Conservation (phyloP, 1,284 basidiomycete genomes). For the Marasmius fiardii region DNA sequence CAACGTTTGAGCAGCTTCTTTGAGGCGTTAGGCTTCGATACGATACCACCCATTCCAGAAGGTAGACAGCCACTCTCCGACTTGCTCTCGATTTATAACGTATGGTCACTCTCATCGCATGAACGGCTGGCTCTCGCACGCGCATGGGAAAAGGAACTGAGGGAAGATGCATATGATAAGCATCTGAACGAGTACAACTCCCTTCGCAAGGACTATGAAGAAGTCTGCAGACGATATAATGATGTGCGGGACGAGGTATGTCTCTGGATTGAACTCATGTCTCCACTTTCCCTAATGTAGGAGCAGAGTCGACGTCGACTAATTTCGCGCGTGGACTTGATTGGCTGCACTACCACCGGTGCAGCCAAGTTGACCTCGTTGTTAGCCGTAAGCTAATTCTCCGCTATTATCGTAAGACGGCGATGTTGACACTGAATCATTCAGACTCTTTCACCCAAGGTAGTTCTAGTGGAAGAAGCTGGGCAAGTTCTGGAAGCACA, state of each 20-base stretch:
- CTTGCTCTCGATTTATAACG: constrained; percentile 21
- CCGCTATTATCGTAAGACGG: background rate
- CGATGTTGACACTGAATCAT: constrained; percentile 1
- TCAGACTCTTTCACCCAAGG: constrained; percentile 50
- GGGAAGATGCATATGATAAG: constrained; percentile 20
- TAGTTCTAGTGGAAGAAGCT: constrained; percentile 67
- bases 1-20: constrained; percentile 8
- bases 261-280: background rate
- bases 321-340: constrained; percentile 50
- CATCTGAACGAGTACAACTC: constrained; percentile 31
- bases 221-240: constrained; percentile 24
- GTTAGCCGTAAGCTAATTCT: constrained; percentile 40
- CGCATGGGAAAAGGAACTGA: constrained; percentile 27
- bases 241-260: constrained; percentile 37
- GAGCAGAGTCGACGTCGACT: constrained; percentile 40
- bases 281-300: background rate
- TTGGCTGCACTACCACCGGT: constrained; percentile 74
- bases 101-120: constrained; percentile 32
- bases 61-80: constrained; percentile 16
- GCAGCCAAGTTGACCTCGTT: constrained; percentile 61
- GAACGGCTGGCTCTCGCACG: constrained; percentile 30
- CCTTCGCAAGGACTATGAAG: constrained; percentile 26
- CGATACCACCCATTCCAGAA: background rate
- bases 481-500: constrained; percentile 79
- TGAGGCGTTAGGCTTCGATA: constrained; percentile 4